phyloP scores from a whole-genome alignment of 805 yeast species.

The Cyberlindnera amylophila region DNA sequence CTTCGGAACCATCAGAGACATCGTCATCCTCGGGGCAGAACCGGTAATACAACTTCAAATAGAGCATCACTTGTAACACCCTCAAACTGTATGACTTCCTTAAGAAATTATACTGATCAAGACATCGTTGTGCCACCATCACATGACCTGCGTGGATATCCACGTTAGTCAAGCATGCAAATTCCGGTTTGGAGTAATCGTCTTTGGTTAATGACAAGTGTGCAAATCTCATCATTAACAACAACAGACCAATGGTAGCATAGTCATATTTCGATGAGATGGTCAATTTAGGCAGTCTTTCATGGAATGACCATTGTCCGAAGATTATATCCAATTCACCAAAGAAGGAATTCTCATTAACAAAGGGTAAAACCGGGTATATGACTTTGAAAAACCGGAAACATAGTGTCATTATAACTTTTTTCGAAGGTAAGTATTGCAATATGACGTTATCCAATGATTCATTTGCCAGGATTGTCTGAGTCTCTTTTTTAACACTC shows the following conservation, averaged over 20 bases:
- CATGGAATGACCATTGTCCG: slow-evolving; percentile 5
- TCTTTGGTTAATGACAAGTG: slow-evolving; percentile 16
- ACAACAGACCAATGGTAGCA: slow-evolving; percentile 21
- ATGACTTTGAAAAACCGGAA: slow-evolving; percentile 25
- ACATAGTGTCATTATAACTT: slow-evolving; percentile 14
- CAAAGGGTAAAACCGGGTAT: slow-evolving; percentile 26
- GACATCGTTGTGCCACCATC: slow-evolving; percentile 32
- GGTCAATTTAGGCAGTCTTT: slow-evolving; percentile 7
- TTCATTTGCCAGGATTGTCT: neutral
- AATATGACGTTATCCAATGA: slow-evolving; percentile 15
- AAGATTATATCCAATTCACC: slow-evolving; percentile 17
- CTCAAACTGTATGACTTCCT: slow-evolving; percentile 41
- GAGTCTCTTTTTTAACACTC: slow-evolving; percentile 4
- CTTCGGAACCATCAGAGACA: slow-evolving; percentile 46
- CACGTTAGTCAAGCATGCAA: slow-evolving; percentile 7
- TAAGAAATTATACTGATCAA: slow-evolving; percentile 47
- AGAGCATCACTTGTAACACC: slow-evolving; percentile 50
- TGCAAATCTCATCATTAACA: slow-evolving; percentile 23
- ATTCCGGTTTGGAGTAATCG: slow-evolving; percentile 16
- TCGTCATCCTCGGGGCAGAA: slow-evolving; percentile 57
- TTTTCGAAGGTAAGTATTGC: slow-evolving; percentile 17
- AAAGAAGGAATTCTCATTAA: slow-evolving; percentile 23
- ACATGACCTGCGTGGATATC: slow-evolving; percentile 12
- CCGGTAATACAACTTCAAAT: slow-evolving; percentile 44
- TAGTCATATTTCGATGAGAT: slow-evolving; percentile 20